phyloP scores from a whole-genome alignment of 2,329 filamentous ascomycete genomes.

The Aaosphaeria arxii region DNA sequence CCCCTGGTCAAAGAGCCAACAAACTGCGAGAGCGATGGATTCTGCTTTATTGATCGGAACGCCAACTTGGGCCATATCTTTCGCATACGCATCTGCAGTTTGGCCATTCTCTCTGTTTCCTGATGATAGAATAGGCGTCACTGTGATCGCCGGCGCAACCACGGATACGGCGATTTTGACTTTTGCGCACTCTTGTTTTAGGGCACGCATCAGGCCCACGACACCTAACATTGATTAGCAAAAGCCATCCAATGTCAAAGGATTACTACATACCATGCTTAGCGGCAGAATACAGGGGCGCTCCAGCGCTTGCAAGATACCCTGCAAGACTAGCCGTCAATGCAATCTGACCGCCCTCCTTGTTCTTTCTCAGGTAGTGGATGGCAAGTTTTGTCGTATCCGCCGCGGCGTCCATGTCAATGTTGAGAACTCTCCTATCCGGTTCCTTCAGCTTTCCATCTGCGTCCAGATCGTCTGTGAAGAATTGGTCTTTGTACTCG shows the following conservation, averaged over 20 bases:
- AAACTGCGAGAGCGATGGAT: conserved; percentile 44
- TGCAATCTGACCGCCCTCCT: conserved; percentile 44
- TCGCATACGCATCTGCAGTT: conserved; percentile 39
- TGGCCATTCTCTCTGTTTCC: conserved; percentile 30
- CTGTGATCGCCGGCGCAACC: conserved; percentile 49
- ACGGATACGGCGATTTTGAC: conserved; percentile 45
- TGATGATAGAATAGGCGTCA: conserved; percentile 43
- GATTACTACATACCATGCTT: conserved; percentile 42
- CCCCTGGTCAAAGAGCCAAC: conserved; percentile 44
- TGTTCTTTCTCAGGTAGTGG: conserved; percentile 44
- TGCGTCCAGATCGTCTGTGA: conserved; percentile 43
- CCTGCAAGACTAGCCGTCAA: conserved; percentile 50
- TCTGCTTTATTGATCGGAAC: conserved; percentile 49
- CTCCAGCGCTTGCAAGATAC: conserved; percentile 48
- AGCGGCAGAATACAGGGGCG: conserved; percentile 48
- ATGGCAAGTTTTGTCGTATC: conserved; percentile 50
- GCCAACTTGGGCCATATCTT: conserved; percentile 42
- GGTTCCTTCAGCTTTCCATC: conserved; percentile 45
- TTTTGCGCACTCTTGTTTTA: conserved; percentile 49
- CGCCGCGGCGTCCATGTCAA: conserved; percentile 47
- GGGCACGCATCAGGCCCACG: conserved; percentile 49
- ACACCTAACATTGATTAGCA: conserved; percentile 26
- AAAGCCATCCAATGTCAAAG: not conserved
- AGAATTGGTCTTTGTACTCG: conserved; percentile 50
- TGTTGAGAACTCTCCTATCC: conserved; percentile 43